phyloP scores from a whole-genome alignment of 2,329 filamentous ascomycete species.

The Trichophyton rubrum region DNA sequence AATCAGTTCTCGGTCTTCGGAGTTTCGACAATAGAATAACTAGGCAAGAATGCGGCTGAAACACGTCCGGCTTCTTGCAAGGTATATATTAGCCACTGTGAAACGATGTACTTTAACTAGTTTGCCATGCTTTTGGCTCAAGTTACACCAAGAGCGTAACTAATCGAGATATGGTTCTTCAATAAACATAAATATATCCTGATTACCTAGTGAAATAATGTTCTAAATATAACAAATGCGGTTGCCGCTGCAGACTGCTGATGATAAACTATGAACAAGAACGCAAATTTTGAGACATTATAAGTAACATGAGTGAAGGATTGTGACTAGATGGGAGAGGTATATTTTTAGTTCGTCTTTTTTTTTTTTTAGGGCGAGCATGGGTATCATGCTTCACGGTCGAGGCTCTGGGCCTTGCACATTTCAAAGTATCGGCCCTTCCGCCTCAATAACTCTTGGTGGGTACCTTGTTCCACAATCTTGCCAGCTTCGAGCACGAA shows the following conservation, averaged over 20 bases:
- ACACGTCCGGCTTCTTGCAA: no score
- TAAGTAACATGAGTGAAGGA: not conserved
- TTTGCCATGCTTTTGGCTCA: not conserved
- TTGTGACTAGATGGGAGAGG: not conserved
- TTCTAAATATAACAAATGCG: not conserved
- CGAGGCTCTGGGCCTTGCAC: constrained; percentile 17
- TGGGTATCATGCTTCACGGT: constrained; percentile 8
- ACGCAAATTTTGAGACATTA: not conserved
- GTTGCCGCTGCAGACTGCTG: not conserved
- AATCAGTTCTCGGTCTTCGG: no score
- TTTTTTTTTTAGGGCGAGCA: not conserved
- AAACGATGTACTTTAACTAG: no score
- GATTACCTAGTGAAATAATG: not conserved
- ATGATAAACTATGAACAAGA: not conserved
- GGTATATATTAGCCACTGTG: no score
- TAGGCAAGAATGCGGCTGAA: no score
- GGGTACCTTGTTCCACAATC: constrained; percentile 31
- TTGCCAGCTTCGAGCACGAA: constrained; percentile 39
- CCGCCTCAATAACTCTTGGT: constrained; percentile 26
- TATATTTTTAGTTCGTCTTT: not conserved
- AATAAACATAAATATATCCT: not conserved
- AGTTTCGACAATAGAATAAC: no score
- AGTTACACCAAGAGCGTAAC: not conserved
- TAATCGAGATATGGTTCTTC: not conserved
- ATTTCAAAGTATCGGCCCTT: constrained; percentile 24